Percentiles rank a stretch among this genome's conserved stretches.
These are phyloP conservation scores for Aspergillus novofumigatus DNA, from an alignment of 2,329 filamentous ascomycete species.

Conservation along the genomic window DNA sequence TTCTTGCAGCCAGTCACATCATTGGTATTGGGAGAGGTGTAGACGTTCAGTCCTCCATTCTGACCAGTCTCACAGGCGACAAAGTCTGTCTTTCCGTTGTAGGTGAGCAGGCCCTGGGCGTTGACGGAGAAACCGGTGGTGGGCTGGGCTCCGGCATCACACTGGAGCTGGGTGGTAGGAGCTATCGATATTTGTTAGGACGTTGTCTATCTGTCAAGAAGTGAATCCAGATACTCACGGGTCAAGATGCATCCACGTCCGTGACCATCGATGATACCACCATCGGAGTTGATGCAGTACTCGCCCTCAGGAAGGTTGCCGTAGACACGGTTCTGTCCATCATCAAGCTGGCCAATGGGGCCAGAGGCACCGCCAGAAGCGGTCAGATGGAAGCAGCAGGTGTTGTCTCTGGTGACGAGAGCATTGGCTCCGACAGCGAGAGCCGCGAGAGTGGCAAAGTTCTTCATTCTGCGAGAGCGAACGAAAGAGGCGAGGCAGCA, in stretches of 20 bases:
- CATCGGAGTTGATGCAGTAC: conserved; percentile 53
- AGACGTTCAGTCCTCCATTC: conserved; percentile 40
- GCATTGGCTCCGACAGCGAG: conserved; percentile 42
- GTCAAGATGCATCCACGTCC: conserved; percentile 62
- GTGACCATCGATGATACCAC: conserved; percentile 52
- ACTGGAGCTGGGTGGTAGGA: conserved; percentile 58
- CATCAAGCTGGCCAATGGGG: conserved; percentile 55
- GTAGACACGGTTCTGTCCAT: conserved; percentile 60
- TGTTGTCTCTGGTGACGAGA: conserved; percentile 33
- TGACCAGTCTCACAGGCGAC: conserved; percentile 56
- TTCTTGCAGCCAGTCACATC: conserved; percentile 32
- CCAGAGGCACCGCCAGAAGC: conserved; percentile 49
- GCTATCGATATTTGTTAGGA: conserved; percentile 28
- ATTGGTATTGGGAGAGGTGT: conserved; percentile 29
- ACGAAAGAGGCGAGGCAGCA: not conserved
- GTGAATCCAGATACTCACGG: conserved; percentile 36
- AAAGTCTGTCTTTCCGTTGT: conserved; percentile 52
- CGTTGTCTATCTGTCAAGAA: not conserved
- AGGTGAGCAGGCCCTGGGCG: conserved; percentile 50
- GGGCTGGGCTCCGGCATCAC: conserved; percentile 52
- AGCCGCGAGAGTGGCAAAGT: conserved; percentile 34
- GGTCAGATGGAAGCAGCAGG: conserved; percentile 52
- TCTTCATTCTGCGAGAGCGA: conserved; percentile 33
- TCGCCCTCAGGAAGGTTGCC: conserved; percentile 44
- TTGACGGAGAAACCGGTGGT: conserved; percentile 54